A percentile compares a stretch with the other conserved stretches of the same genome.
Evolutionary conservation across 176 grass and related monocot genomes (phyloP).

Genomic region (Olyra latifolia): DNA sequence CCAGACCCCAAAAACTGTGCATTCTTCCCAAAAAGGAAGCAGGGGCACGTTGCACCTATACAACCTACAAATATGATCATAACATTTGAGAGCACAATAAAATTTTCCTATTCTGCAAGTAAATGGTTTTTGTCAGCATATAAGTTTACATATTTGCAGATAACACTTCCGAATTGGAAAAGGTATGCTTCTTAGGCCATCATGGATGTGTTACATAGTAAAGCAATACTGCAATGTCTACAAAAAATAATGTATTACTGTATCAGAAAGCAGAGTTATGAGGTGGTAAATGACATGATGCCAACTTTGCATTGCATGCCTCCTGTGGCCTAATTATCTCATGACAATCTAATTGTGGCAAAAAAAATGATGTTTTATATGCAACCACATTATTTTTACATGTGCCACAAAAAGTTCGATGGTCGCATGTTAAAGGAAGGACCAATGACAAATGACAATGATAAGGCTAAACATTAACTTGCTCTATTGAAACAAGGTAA

Average conservation of each 20-base stretch:
- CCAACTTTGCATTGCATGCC: not conserved
- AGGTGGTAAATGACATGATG: not conserved
- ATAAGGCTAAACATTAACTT: not conserved
- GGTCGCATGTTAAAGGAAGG: not conserved
- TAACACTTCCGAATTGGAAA: not conserved
- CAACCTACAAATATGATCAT: slow-evolving; percentile 55
- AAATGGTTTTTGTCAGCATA: not conserved
- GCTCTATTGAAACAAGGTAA: not conserved
- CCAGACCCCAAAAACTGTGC: slow-evolving; percentile 80
- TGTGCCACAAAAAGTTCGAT: not conserved
- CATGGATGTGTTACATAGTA: not conserved
- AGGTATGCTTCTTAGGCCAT: not conserved
- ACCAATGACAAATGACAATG: not conserved
- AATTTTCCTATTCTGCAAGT: not conserved
- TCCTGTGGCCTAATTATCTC: not conserved
- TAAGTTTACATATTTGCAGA: not conserved
- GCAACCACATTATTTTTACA: not conserved
- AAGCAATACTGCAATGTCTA: not conserved
- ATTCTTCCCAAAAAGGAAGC: slow-evolving; percentile 89
- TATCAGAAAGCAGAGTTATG: not conserved
- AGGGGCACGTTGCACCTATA: slow-evolving; percentile 78
- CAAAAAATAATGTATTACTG: not conserved
- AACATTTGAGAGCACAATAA: slow-evolving; percentile 17
- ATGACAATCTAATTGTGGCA: not conserved
- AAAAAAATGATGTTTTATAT: not conserved